Conservation (phyloP, 2,329 filamentous ascomycete genomes). For the Aspergillus eucalypticola region DNA sequence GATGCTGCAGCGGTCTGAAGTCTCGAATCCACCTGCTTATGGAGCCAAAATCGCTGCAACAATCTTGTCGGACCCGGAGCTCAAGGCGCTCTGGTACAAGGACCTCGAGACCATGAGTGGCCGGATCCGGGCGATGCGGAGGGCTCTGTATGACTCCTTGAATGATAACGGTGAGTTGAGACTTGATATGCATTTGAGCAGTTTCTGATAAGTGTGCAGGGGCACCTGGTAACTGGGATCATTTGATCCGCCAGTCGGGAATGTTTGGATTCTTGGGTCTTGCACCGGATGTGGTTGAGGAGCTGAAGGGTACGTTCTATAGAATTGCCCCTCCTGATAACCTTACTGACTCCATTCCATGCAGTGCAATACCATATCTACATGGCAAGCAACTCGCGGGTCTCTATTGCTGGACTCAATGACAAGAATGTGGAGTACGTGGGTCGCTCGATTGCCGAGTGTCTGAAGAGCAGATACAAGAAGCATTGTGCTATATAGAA, state of each 20-base stretch:
- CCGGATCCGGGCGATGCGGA: slow-evolving; percentile 87
- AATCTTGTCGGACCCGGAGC: slow-evolving; percentile 71
- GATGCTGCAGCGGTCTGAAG: slow-evolving; percentile 62
- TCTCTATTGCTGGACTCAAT: slow-evolving; percentile 93
- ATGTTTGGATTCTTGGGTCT: slow-evolving; percentile 84
- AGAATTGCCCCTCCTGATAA: background rate
- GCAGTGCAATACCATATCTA: slow-evolving; percentile 48
- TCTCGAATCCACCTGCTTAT: slow-evolving; percentile 91
- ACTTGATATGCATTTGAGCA: background rate
- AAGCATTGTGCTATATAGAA: no score
- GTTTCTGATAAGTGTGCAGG: slow-evolving; percentile 61
- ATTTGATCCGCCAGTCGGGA: slow-evolving; percentile 81
- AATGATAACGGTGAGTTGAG: background rate
- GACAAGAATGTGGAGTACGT: slow-evolving; percentile 41
- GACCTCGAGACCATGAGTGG: slow-evolving; percentile 89
- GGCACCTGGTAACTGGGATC: slow-evolving; percentile 67
- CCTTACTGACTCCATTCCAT: background rate
- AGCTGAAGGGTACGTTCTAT: slow-evolving; percentile 30
- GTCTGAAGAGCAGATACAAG: background rate
- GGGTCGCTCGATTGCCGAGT: slow-evolving; percentile 26
- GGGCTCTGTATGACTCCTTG: slow-evolving; percentile 65
- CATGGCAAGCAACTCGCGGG: slow-evolving; percentile 78
- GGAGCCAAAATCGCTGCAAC: slow-evolving; percentile 81
- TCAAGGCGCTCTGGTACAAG: slow-evolving; percentile 85
- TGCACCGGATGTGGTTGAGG: slow-evolving; percentile 44